Base-by-base conservation (phyloP, 768 basidiomycete genomes). In the Mycena olivaceomarginata region DNA sequence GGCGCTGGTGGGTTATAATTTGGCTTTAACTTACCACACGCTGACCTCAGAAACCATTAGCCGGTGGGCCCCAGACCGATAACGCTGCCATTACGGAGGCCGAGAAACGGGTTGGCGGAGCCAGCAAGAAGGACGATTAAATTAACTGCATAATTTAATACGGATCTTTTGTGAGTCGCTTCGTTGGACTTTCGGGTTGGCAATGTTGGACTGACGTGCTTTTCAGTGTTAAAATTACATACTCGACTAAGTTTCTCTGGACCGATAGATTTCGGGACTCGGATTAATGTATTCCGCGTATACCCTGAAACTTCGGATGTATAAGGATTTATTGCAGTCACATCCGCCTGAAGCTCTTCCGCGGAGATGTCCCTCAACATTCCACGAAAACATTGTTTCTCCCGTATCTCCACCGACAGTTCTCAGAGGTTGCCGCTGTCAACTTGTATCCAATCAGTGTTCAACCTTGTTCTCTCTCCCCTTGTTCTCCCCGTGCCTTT, bases 71-170 rank as follows among this genome's bases (percentile, higher is more conserved):
- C 20, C 92, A 92, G 81, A 97, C 96, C 4, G 97, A 97, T 84
- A 93, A 93, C 62, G 97, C 96, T 4, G 89, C 95, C 64, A 94
- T 98, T 82, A 91, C 95, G 67, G 95, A 96, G 82, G 97, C 97
- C 25, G 97, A 98, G 87, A 98, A 97, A 87, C 92, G 93, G 76
- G 88, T 94, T 57, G 94, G 91, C 25, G 88, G 78, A 11, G 62
- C 62, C n/a, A 65, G 43, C 84, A 96, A 96, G 89, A 96, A 98
- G 86, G 95, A 97, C 75, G 94, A 94, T 80, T 92, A 90, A 70
- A 43, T 79, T 74, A 43, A 39, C 41, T 51, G 70, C 51, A 25
- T 69, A 70, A 70, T 74, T 70, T 75, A 78, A 75, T 75, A 18
- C 43, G 31, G 5, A 53, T 62, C 57, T 67, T 53, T 67, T 31